phyloP scores from a whole-genome alignment of 805 yeast genomes.

The Vanderwaltozyma tropicalis region DNA sequence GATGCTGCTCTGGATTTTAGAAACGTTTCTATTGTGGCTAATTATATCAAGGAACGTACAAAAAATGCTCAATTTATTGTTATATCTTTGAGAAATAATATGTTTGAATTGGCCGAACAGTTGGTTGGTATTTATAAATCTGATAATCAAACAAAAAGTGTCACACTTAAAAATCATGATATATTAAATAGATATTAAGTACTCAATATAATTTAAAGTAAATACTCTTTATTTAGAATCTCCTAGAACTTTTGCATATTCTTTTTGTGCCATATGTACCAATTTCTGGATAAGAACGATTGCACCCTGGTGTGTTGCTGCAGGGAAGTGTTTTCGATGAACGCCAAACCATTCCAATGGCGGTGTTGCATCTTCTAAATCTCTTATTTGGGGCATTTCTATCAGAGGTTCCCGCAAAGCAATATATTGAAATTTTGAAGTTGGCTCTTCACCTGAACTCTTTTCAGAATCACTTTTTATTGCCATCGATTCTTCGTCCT shows the following conservation, averaged over 20 bases:
- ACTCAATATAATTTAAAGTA: background rate
- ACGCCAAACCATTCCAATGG: constrained; percentile 98
- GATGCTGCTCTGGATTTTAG: constrained; percentile 97
- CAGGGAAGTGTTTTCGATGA: constrained; percentile 77
- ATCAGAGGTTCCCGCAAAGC: constrained; percentile 70
- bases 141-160: constrained; percentile 80
- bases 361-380: constrained; percentile 94
- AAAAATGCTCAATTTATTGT: constrained; percentile 95
- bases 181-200: constrained; percentile 16
- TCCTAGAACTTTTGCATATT: constrained; percentile 35
- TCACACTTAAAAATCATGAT: constrained; percentile 62
- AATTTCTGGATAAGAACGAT: constrained; percentile 65
- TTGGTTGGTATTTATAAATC: constrained; percentile 93
- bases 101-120: constrained; percentile 94
- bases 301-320: constrained; percentile 70
- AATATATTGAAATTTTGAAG: constrained; percentile 35
- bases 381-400: constrained; percentile 81
- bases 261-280: constrained; percentile 52
- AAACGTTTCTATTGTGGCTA: constrained; percentile 95
- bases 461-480: constrained; percentile 34
- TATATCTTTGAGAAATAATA: constrained; percentile 87
- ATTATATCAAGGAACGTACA: constrained; percentile 90
- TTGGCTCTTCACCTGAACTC: constrained; percentile 23
- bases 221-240: constrained; percentile 19
- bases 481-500: background rate